A percentile compares a stretch with the other conserved stretches of the same genome.
These are phyloP conservation scores for Claviceps sp. DNA, from an alignment of 2,329 filamentous ascomycete species.

Conservation along the genomic window DNA sequence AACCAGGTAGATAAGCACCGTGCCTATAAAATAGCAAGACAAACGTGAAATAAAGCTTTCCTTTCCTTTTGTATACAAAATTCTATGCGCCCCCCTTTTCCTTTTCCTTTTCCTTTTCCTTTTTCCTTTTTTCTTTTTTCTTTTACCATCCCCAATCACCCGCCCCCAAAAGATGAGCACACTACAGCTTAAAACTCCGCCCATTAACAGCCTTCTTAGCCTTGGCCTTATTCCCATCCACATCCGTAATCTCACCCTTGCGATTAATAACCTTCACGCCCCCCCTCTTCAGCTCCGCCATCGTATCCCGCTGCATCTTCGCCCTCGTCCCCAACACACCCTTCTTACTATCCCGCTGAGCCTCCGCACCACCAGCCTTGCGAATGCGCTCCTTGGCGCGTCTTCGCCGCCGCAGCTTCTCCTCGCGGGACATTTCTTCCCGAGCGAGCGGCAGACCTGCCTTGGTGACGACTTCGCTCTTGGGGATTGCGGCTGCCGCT, in stretches of 20 bases:
- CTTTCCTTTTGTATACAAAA: too few species aligned
- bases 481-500: constrained; percentile 39
- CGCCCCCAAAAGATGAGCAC: neutral
- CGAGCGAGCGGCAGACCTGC: constrained; percentile 63
- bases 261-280: constrained; percentile 86
- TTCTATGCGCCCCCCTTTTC: neutral
- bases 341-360: constrained; percentile 10
- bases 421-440: constrained; percentile 79
- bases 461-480: constrained; percentile 64
- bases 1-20: too few species aligned
- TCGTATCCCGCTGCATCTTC: constrained; percentile 31
- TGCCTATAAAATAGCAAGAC: neutral
- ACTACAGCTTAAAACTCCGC: constrained; percentile 48
- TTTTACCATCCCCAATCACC: too few species aligned
- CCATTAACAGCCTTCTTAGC: constrained; percentile 36
- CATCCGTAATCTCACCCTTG: constrained; percentile 72
- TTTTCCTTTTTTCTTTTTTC: neutral
- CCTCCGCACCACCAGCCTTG: constrained; percentile 44
- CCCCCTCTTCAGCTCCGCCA: constrained; percentile 64
- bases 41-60: neutral
- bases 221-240: constrained; percentile 66
- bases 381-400: constrained; percentile 75
- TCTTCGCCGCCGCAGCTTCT: constrained; percentile 62
- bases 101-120: neutral
- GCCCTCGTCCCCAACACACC: constrained; percentile 41